phyloP scores from a whole-genome alignment of 306 rosid genomes.

The Lupinus albus region DNA sequence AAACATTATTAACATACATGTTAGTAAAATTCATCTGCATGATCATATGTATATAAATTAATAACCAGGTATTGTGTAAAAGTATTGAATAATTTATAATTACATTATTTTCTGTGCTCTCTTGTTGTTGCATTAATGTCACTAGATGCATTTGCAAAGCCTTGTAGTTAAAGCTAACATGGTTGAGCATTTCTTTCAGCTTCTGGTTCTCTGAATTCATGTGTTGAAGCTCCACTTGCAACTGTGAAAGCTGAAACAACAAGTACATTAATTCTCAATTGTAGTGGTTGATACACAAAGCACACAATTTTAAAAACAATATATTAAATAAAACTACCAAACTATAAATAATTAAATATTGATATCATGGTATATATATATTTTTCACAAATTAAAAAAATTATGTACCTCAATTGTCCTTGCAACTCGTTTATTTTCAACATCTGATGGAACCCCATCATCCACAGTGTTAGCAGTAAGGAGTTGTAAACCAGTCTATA shows the following conservation, averaged over 20 bases:
- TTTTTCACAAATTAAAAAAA: neutral
- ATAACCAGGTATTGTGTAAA: neutral
- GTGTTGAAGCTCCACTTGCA: conserved; percentile 75
- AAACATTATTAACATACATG: neutral
- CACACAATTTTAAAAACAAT: no score
- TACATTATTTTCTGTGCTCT: conserved; percentile 49
- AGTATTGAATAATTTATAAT: neutral
- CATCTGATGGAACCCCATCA: conserved; percentile 79
- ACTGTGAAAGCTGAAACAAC: conserved; percentile 58
- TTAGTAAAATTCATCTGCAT: neutral
- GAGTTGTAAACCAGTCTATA: conserved; percentile 83
- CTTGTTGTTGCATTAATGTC: conserved; percentile 65
- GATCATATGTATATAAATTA: neutral
- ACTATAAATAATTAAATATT: neutral
- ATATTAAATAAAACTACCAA: neutral
- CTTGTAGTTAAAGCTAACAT: conserved; percentile 69
- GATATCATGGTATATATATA: neutral
- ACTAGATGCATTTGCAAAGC: conserved; percentile 76
- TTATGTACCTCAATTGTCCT: conserved; percentile 66
- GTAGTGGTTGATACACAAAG: neutral
- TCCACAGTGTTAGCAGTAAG: conserved; percentile 77
- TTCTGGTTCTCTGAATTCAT: conserved; percentile 78
- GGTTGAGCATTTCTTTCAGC: conserved; percentile 78
- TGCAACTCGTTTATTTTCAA: conserved; percentile 54
- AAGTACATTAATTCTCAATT: conserved; percentile 8